phyloP scores from a whole-genome alignment of 192 early-diverging fungal species.

The Backusella macrospora region DNA sequence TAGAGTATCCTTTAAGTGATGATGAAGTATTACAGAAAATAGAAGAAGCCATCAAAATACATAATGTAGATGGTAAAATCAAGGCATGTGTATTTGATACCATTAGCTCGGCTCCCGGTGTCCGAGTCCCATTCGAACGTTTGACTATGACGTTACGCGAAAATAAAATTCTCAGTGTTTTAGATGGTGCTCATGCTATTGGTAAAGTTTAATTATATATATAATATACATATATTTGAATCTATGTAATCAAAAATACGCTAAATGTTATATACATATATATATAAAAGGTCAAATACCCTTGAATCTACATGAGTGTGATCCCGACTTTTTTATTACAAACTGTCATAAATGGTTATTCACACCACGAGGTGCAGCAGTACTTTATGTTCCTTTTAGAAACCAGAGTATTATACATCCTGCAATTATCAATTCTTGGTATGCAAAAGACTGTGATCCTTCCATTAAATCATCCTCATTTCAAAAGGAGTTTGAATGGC shows the following conservation, averaged over 20 bases:
- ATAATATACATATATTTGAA: too few species aligned
- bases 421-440: conserved; percentile 45
- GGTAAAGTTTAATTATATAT: background rate
- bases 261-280: background rate
- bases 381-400: conserved; percentile 54
- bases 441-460: conserved; percentile 17
- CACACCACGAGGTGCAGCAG: conserved; percentile 53
- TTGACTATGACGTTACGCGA: conserved; percentile 42
- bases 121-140: conserved; percentile 46
- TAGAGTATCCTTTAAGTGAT: conserved; percentile 52
- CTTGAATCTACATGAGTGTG: conserved; percentile 49
- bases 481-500: conserved; percentile 48
- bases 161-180: conserved; percentile 54
- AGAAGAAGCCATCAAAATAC: conserved; percentile 13
- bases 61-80: conserved; percentile 36
- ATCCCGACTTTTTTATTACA: conserved; percentile 69
- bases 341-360: conserved; percentile 74
- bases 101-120: conserved; percentile 56
- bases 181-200: conserved; percentile 71
- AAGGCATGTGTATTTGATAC: conserved; percentile 54
- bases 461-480: conserved; percentile 33
- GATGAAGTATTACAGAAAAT: conserved; percentile 35
- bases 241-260: background rate
- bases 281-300: conserved; percentile 50
- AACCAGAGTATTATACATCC: conserved; percentile 54